Evolutionary conservation across 2,329 filamentous ascomycete species (phyloP).

Genomic region (Colletotrichum echinochloae): DNA sequence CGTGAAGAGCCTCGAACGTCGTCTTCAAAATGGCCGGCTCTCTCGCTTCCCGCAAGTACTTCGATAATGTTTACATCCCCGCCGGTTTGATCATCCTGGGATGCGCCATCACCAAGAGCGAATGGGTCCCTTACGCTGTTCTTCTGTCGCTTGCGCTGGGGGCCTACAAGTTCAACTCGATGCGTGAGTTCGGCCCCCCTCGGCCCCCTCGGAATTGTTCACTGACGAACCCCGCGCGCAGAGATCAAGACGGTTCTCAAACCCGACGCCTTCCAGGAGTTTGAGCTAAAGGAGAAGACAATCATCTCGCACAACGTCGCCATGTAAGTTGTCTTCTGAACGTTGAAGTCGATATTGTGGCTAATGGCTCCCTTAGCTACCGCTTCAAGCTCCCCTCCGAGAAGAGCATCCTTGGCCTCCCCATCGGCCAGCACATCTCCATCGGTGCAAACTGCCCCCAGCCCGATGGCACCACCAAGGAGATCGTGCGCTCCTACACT

Average conservation of each 20-base stretch:
- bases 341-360: slow-evolving; percentile 14
- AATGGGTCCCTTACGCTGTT: slow-evolving; percentile 80
- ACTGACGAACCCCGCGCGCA: slow-evolving; percentile 50
- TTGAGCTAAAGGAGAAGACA: slow-evolving; percentile 94
- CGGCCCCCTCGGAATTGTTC: slow-evolving; percentile 28
- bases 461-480: slow-evolving; percentile 78
- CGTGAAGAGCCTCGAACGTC: slow-evolving; percentile 26
- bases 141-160: slow-evolving; percentile 74
- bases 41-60: slow-evolving; percentile 70
- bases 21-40: slow-evolving; percentile 50
- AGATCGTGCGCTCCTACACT: slow-evolving; percentile 92
- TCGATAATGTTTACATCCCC: slow-evolving; percentile 87
- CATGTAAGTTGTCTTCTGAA: slow-evolving; percentile 71
- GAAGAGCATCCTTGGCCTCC: slow-evolving; percentile 88
- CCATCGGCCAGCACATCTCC: slow-evolving; percentile 99
- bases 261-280: slow-evolving; percentile 89
- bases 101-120: slow-evolving; percentile 80
- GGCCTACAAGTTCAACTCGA: slow-evolving; percentile 77
- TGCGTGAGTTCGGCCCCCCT: slow-evolving; percentile 66
- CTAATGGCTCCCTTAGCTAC: slow-evolving; percentile 69
- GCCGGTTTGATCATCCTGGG: slow-evolving; percentile 82
- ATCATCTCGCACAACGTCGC: slow-evolving; percentile 98
- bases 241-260: slow-evolving; percentile 86
- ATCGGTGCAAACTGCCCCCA: slow-evolving; percentile 82
- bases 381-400: slow-evolving; percentile 87